A percentile compares a stretch with the other conserved stretches of the same genome.
phyloP scores from a whole-genome alignment of 2,329 filamentous ascomycete species.

The Chaetothyriales sp. region DNA sequence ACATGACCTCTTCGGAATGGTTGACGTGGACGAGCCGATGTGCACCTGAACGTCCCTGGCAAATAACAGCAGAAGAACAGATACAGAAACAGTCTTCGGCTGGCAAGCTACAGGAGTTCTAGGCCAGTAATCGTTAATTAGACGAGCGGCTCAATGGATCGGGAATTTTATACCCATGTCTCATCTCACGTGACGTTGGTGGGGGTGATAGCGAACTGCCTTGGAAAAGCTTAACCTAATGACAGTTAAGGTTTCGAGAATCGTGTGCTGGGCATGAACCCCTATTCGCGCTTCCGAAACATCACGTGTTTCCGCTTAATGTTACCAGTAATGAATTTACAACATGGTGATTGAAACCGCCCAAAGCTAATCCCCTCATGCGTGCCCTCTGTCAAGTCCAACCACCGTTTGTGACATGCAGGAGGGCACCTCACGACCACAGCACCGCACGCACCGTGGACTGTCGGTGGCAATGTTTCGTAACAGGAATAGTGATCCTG shows the following conservation, averaged over 20 bases:
- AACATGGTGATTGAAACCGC: no score
- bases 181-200: no score
- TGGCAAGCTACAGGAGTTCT: no score
- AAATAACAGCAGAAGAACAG: constrained; percentile 19
- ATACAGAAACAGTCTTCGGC: no score
- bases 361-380: no score
- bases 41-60: constrained; percentile 21
- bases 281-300: not conserved
- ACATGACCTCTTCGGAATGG: constrained; percentile 28
- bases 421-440: not conserved
- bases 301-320: not conserved
- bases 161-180: no score
- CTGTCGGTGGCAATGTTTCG: not conserved
- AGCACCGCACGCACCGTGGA: not conserved
- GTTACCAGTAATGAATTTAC: no score
- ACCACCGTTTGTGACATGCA: not conserved
- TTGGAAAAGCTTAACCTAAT: no score
- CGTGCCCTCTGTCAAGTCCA: not conserved
- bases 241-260: no score
- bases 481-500: constrained; percentile 7
- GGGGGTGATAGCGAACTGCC: no score
- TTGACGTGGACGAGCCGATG: constrained; percentile 21
- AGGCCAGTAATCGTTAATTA: no score
- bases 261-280: not conserved
- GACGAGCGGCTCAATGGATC: no score